Conservation (phyloP, 2,329 filamentous ascomycete genomes). For the Chaetomiaceae sp. region DNA sequence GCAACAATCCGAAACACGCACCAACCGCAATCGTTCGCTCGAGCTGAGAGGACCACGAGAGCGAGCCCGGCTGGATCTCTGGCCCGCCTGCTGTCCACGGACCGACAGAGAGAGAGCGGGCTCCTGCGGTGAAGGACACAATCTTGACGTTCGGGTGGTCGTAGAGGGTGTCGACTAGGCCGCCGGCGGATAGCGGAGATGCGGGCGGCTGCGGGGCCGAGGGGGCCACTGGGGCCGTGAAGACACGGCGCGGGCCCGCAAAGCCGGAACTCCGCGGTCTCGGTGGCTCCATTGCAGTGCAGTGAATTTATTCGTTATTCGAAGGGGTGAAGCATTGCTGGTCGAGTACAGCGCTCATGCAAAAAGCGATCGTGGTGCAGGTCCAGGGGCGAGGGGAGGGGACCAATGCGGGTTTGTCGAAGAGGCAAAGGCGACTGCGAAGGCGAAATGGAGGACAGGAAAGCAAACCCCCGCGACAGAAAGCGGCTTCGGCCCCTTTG, state of each 20-base stretch:
- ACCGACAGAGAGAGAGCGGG: slow-evolving; percentile 31
- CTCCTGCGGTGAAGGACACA: slow-evolving; percentile 45
- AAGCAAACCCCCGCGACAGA: too few species aligned
- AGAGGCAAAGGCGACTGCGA: slow-evolving; percentile 2
- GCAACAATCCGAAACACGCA: slow-evolving; percentile 36
- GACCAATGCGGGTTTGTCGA: neutral
- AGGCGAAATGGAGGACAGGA: too few species aligned
- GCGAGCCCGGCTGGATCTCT: slow-evolving; percentile 53
- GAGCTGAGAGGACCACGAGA: slow-evolving; percentile 69
- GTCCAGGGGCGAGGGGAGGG: neutral
- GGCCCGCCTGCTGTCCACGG: slow-evolving; percentile 29
- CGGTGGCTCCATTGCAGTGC: slow-evolving; percentile 24
- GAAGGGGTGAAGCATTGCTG: slow-evolving; percentile 17
- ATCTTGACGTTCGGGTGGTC: slow-evolving; percentile 70
- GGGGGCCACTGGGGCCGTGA: slow-evolving; percentile 36
- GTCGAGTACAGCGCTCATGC: neutral
- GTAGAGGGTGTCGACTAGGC: slow-evolving; percentile 65
- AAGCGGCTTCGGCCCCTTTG: neutral
- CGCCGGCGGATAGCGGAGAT: slow-evolving; percentile 26
- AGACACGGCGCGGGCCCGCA: slow-evolving; percentile 27
- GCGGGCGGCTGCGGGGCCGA: slow-evolving; percentile 24
- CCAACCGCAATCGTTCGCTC: slow-evolving; percentile 78
- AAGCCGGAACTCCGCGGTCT: slow-evolving; percentile 22
- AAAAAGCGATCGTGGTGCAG: neutral
- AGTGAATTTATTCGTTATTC: slow-evolving; percentile 9